Evolutionary conservation across 805 yeast genomes (phyloP), one percentile per base, ranked within the genome.

Genomic region (Sugiyamaella floridensis): DNA sequence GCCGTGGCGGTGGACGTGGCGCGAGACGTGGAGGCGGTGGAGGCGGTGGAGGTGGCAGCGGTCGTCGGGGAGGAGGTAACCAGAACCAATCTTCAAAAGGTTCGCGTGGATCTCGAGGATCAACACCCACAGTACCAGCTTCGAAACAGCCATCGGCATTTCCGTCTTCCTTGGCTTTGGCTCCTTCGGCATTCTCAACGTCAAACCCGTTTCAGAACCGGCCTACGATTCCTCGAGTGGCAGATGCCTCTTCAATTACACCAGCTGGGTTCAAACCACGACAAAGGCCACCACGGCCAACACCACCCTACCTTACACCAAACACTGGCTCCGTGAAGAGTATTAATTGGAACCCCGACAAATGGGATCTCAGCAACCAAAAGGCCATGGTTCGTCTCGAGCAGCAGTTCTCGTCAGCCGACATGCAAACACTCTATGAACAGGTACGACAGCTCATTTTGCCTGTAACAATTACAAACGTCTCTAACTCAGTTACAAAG

Each of bases 301-400:
- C 40, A 2, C 60, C 58, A 2, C 22, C 47, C 5, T 57, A 47
- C 45, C 47, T 57, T 8, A 12, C 20, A 12, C 44, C 22, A 16
- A 41, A 44, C 22, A 11, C 48, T 2, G 14, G 44, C 12, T 47
- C 55, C n/a, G 40, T 50, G 11, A 47, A 47, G 34, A 26, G 22
- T 20, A 32, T 51, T 12, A n/a, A 26, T 32, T 32, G 51, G 50
- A 16, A 40, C 16, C 51, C 52, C 11, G 55, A 80, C 63, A 72
- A 71, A 1, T 90, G 96, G 96, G 97, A 90, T 61, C 66, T 67
- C 29, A 66, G 72, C n/a, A 90, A 89, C 64, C 97, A 90, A 63
- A 67, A 69, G 32, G 73, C 71, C 54, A 77, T 89, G 83, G 58
- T 67, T 1, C 64, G 69, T 15, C 65, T 83, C 63, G 71, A 66